Conservation (phyloP, 2,329 filamentous ascomycete species). For the Botrytis byssoidea region DNA sequence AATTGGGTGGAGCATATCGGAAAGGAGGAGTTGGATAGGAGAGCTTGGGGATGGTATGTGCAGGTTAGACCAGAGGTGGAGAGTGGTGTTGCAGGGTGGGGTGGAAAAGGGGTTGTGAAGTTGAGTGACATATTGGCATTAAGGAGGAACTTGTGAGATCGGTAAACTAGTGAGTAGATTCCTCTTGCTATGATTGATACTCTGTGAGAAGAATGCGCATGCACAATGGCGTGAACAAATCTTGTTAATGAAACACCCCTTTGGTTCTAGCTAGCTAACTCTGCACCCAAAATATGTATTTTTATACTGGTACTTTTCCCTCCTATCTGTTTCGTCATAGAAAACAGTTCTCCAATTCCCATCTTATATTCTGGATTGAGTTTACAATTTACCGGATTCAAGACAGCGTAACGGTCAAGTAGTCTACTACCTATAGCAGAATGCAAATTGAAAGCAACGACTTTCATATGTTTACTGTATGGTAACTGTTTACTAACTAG, state of each 20-base stretch:
- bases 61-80: slow-evolving; percentile 74
- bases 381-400: neutral
- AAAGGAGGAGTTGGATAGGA: slow-evolving; percentile 66
- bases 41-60: slow-evolving; percentile 81
- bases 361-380: neutral
- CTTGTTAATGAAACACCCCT: neutral
- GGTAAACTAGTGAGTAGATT: slow-evolving; percentile 3
- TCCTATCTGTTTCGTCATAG: neutral
- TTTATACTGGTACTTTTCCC: neutral
- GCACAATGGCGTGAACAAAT: neutral
- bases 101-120: slow-evolving; percentile 70
- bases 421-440: neutral
- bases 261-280: neutral
- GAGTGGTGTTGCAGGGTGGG: slow-evolving; percentile 74
- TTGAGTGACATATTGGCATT: slow-evolving; percentile 65
- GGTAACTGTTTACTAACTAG: neutral
- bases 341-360: neutral
- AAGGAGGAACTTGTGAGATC: slow-evolving; percentile 43
- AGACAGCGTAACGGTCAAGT: neutral
- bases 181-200: neutral
- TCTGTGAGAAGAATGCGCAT: neutral
- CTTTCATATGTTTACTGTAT: neutral
- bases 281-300: neutral
- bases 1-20: slow-evolving; percentile 70
- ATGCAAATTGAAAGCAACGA: neutral